These are phyloP conservation scores for Suzukiozyma palmioleophila DNA, from an alignment of 1,139 yeast species.

Conservation along the genomic window DNA sequence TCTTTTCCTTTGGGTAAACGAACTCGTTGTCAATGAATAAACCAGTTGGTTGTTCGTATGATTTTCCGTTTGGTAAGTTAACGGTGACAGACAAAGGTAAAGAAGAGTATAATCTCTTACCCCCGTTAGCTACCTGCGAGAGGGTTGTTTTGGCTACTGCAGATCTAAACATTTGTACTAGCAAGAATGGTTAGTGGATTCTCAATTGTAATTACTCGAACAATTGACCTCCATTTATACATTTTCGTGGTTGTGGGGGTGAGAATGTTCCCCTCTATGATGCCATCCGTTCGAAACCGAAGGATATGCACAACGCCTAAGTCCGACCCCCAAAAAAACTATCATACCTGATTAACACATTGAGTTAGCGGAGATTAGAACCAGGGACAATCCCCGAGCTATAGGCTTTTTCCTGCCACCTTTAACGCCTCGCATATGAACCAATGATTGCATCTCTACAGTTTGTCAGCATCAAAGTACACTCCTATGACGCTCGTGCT, in stretches of 20 bases:
- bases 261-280: background rate
- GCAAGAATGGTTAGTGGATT: too few species aligned
- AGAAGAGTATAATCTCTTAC: conserved; percentile 5
- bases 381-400: too few species aligned
- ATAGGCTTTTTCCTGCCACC: too few species aligned
- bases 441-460: too few species aligned
- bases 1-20: conserved; percentile 38
- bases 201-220: too few species aligned
- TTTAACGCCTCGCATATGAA: too few species aligned
- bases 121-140: background rate
- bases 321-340: too few species aligned
- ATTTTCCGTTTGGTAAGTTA: conserved; percentile 58
- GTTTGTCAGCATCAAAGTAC: too few species aligned
- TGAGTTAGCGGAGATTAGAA: too few species aligned
- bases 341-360: too few species aligned
- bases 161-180: background rate
- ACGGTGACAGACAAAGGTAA: conserved; percentile 46
- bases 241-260: background rate
- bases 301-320: background rate
- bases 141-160: background rate
- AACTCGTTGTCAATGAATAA: conserved; percentile 66
- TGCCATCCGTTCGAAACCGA: background rate
- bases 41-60: conserved; percentile 37
- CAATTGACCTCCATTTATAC: too few species aligned
- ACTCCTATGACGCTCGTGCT: too few species aligned